Base-by-base conservation (phyloP, 2,329 filamentous ascomycete genomes). In the Penicillium sp. region DNA sequence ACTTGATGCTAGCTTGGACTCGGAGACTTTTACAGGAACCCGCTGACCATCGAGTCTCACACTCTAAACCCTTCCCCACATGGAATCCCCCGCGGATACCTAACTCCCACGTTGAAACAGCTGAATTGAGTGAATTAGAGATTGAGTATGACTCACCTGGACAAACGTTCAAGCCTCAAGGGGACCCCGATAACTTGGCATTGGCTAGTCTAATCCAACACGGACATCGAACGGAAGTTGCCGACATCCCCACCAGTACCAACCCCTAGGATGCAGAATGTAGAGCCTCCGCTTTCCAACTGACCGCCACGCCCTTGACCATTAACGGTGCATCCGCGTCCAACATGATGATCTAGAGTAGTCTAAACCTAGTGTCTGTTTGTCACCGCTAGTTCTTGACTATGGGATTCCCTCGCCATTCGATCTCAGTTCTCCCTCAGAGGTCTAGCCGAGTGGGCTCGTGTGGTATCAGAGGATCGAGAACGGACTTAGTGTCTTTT, bases 331-430 rank as follows among this genome's bases (percentile, higher is more conserved):
- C 27, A 32, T 24, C 18, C 5, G 32, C 23, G 13, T 31, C 31
- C 32, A 24, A 38, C 39, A 18, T 13, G 28, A 27, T 42, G 40
- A 35, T 23, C 33, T 18, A 35, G 32, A 18, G 15, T 27, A 27
- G 24, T 12, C 5, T 15, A 15, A 20, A 28, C 9, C 23, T n/a
- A 7, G 10, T 15, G 15, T 13, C 12, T 28, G 25, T 27, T 12
- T 23, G 31, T 47, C 45, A 42, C 45, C 45, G 45, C 45, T 27
- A 47, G 12, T 47, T 42, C 24, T 13, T 42, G 10, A 18, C 3
- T 10, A 24, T 46, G 13, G 25, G 6, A 24, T 28, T 28, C 25
- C 23, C 23, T 24, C 25, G 13, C 10, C 18, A n/a, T 8, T 28
- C 28, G 40, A 35, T 32, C 18, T 13, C 15, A n/a, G 23, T 18